These are phyloP conservation scores for Aspergillus ibericus DNA, from an alignment of 2,329 filamentous ascomycete species.

Conservation along the genomic window DNA sequence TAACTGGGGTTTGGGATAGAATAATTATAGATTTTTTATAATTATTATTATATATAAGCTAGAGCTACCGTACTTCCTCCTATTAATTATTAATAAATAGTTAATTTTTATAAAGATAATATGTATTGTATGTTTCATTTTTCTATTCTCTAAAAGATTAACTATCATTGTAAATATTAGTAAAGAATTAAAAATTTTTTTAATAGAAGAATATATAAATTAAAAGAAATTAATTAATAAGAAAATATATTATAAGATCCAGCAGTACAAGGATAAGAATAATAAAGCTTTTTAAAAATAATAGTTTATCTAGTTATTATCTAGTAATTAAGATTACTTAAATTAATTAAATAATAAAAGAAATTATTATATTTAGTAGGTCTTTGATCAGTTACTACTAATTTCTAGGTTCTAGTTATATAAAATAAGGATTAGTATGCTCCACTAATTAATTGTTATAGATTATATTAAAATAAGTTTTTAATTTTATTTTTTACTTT, in stretches of 20 bases:
- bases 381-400: constrained; percentile 12
- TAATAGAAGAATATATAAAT: constrained; percentile 14
- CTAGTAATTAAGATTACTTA: not conserved
- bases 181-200: constrained; percentile 5
- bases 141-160: not conserved
- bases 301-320: not conserved
- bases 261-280: not conserved
- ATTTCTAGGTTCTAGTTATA: constrained; percentile 11
- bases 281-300: not conserved
- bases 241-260: constrained; percentile 14
- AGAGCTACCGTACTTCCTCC: constrained; percentile 22
- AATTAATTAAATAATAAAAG: constrained; percentile 3
- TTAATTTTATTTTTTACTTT: not conserved
- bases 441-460: constrained; percentile 17
- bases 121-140: not conserved
- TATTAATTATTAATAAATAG: constrained; percentile 28
- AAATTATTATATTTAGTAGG: constrained; percentile 4
- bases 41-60: constrained; percentile 22
- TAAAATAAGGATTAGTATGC: constrained; percentile 15
- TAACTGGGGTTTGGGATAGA: constrained; percentile 22
- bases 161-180: constrained; percentile 10
- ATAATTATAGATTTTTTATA: constrained; percentile 26
- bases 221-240: constrained; percentile 8
- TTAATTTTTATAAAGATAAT: constrained; percentile 33
- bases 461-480: constrained; percentile 16